These are phyloP conservation scores for Pythium biforme DNA, from an alignment of 352 stramenopile species.

Conservation along the genomic window DNA sequence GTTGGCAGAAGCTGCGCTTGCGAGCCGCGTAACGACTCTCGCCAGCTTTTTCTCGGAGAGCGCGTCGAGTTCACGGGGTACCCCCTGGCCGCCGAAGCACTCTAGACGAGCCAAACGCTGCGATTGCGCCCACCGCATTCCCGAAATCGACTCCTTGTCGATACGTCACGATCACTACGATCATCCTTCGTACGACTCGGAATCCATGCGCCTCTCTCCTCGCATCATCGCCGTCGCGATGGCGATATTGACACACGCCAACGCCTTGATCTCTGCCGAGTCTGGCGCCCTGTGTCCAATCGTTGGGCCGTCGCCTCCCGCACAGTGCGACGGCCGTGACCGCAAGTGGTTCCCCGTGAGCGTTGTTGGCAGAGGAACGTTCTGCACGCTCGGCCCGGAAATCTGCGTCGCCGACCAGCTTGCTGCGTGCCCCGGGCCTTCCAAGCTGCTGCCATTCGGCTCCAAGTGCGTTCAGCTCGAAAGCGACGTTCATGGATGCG, in stretches of 20 bases:
- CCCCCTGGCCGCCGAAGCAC: neutral
- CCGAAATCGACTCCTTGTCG: slow-evolving; percentile 9
- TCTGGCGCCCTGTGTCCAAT: neutral
- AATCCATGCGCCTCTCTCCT: neutral
- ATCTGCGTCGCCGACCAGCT: slow-evolving; percentile 23
- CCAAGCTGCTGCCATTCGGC: slow-evolving; percentile 19
- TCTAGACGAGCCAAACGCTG: neutral
- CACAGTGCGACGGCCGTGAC: slow-evolving; percentile 19
- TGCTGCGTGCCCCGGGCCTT: slow-evolving; percentile 21
- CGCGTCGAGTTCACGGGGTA: neutral
- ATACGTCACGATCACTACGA: slow-evolving; percentile 9
- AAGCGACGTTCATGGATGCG: slow-evolving; percentile 25
- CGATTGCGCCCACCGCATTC: slow-evolving; percentile 4
- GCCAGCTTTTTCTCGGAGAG: neutral
- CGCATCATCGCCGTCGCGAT: neutral
- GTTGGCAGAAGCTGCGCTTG: neutral
- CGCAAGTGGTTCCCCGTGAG: slow-evolving; percentile 29
- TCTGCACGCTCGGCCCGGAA: slow-evolving; percentile 18
- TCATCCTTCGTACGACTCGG: neutral
- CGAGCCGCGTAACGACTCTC: neutral
- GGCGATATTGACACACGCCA: neutral
- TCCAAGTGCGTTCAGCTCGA: slow-evolving; percentile 22
- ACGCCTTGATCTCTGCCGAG: neutral
- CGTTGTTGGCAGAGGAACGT: slow-evolving; percentile 22
- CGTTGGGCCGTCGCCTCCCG: slow-evolving; percentile 1